phyloP scores from a whole-genome alignment of 179 eudicot species.

The Pouteria campechiana region DNA sequence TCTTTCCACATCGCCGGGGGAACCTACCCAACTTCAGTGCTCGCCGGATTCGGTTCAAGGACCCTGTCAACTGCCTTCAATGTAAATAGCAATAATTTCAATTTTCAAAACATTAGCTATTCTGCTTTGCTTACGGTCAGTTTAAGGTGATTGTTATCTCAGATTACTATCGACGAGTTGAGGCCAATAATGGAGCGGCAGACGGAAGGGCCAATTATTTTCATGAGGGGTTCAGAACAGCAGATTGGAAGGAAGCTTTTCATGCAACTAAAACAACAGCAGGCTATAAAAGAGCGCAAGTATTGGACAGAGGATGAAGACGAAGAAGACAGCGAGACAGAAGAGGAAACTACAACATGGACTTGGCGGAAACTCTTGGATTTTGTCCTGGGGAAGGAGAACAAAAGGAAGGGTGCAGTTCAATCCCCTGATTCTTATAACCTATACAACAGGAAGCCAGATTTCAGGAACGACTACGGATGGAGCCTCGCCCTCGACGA shows the following conservation, averaged over 20 bases:
- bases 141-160: neutral
- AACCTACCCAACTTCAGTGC: slow-evolving; percentile 41
- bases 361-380: slow-evolving; percentile 31
- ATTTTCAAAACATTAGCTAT: no score
- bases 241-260: slow-evolving; percentile 42
- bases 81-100: slow-evolving; percentile 16
- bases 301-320: slow-evolving; percentile 4
- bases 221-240: slow-evolving; percentile 22
- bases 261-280: slow-evolving; percentile 22
- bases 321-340: slow-evolving; percentile 8
- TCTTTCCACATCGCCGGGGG: slow-evolving; percentile 86
- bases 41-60: slow-evolving; percentile 51
- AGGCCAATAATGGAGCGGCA: slow-evolving; percentile 34
- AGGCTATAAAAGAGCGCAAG: slow-evolving; percentile 29
- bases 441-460: slow-evolving; percentile 41
- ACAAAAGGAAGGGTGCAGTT: slow-evolving; percentile 5
- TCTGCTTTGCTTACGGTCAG: neutral
- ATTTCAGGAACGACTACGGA: slow-evolving; percentile 61
- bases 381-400: slow-evolving; percentile 26
- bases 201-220: slow-evolving; percentile 47
- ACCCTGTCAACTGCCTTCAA: slow-evolving; percentile 67
- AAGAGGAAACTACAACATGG: slow-evolving; percentile 21
- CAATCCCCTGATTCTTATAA: slow-evolving; percentile 46
- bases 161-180: slow-evolving; percentile 46
- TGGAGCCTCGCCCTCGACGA: slow-evolving; percentile 63